Conservation (phyloP, 1,284 basidiomycete species). For the Lignosus rhinocerotis region DNA sequence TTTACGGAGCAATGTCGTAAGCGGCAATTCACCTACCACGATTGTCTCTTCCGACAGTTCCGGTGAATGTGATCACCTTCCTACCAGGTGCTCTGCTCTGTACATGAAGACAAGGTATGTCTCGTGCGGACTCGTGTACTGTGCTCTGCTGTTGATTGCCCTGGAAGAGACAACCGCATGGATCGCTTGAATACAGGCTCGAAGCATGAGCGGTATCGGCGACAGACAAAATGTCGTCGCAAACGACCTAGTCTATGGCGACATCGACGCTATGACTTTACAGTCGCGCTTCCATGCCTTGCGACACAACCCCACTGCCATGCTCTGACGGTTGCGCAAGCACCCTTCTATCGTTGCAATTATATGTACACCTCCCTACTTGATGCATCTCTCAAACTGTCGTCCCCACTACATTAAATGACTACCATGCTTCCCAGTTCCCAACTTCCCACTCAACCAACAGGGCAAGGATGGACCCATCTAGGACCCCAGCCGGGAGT, state of each 20-base stretch:
- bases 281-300: neutral
- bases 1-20: slow-evolving; percentile 2
- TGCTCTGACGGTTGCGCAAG: neutral
- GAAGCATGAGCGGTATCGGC: no score
- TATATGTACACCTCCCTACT: neutral
- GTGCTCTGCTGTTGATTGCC: neutral
- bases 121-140: neutral
- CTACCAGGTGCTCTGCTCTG: neutral
- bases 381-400: neutral
- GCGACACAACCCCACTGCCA: neutral
- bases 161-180: no score
- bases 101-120: neutral
- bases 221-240: no score
- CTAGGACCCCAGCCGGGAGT: neutral
- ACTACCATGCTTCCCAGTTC: neutral
- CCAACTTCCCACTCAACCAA: neutral
- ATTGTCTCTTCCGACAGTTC: neutral
- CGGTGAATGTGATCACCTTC: neutral
- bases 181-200: no score
- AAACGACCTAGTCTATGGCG: neutral
- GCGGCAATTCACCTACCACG: neutral
- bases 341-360: neutral
- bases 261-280: neutral
- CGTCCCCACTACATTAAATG: neutral
- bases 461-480: neutral